Percentiles rank a stretch among this genome's conserved stretches.
Conservation (phyloP, 768 basidiomycete species). For the Tylopilus rubrobrunneus region DNA sequence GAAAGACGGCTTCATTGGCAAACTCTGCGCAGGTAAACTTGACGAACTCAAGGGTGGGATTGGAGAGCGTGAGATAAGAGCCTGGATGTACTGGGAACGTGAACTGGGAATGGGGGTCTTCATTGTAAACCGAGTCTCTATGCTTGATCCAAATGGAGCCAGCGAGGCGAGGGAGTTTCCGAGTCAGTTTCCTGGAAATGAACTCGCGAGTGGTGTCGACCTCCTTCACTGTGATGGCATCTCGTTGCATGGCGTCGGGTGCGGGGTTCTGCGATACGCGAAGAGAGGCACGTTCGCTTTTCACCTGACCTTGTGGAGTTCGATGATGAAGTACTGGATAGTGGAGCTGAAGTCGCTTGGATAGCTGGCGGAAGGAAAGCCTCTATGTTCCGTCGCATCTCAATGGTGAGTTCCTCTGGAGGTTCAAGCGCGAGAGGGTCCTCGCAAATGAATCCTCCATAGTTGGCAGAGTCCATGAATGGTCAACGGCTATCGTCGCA, state of each 20-base stretch:
- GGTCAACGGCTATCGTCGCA: slow-evolving; percentile 72
- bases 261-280: slow-evolving; percentile 63
- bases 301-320: slow-evolving; percentile 73
- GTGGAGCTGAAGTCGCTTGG: slow-evolving; percentile 71
- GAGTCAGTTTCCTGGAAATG: slow-evolving; percentile 75
- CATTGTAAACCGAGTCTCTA: slow-evolving; percentile 55
- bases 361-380: slow-evolving; percentile 82
- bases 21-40: slow-evolving; percentile 90
- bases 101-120: slow-evolving; percentile 53
- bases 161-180: slow-evolving; percentile 71
- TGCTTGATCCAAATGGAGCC: slow-evolving; percentile 58
- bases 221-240: slow-evolving; percentile 67
- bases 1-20: slow-evolving; percentile 77
- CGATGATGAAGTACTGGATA: slow-evolving; percentile 80
- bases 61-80: slow-evolving; percentile 70
- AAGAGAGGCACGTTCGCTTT: slow-evolving; percentile 67
- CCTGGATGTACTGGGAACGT: slow-evolving; percentile 87
- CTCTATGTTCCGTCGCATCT: slow-evolving; percentile 92
- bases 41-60: slow-evolving; percentile 84
- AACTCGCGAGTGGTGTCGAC: slow-evolving; percentile 67
- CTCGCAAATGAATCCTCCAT: slow-evolving; percentile 84
- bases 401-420: slow-evolving; percentile 64
- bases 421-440: slow-evolving; percentile 67
- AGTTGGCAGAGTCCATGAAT: slow-evolving; percentile 96
- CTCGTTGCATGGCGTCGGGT: slow-evolving; percentile 61